phyloP scores from a whole-genome alignment of 129 eudicot genomes.

The Mikania micrantha region DNA sequence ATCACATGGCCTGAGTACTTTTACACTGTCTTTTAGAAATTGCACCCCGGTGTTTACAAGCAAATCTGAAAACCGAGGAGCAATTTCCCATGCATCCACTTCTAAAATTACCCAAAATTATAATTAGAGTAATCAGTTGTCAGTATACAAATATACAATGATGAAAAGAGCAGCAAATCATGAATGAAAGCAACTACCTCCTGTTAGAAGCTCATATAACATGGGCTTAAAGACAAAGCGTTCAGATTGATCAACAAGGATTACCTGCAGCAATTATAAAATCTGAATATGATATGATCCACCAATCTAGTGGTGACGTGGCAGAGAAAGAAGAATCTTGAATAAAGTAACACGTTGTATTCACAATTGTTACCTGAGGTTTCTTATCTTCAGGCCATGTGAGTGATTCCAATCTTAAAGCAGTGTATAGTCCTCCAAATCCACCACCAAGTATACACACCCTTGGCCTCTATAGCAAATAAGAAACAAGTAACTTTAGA shows the following conservation, averaged over 20 bases:
- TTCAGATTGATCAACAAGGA: constrained; percentile 91
- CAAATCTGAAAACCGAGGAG: constrained; percentile 89
- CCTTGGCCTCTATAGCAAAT: constrained; percentile 70
- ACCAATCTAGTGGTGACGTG: constrained; percentile 4
- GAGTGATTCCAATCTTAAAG: constrained; percentile 92
- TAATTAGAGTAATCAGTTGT: constrained; percentile 10
- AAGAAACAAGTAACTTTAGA: not conserved
- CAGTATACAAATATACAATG: not conserved
- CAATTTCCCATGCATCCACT: constrained; percentile 97
- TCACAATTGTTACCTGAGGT: constrained; percentile 63
- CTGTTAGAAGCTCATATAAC: constrained; percentile 91
- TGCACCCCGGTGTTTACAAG: constrained; percentile 67
- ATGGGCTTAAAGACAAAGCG: constrained; percentile 96
- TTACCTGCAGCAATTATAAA: constrained; percentile 44
- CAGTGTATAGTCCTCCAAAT: constrained; percentile 96
- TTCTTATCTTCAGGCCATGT: constrained; percentile 95
- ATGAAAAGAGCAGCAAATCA: not conserved
- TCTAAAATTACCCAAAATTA: constrained; percentile 45
- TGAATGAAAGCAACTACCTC: constrained; percentile 50
- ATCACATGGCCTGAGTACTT: constrained; percentile 60
- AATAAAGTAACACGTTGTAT: not conserved
- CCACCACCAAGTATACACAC: constrained; percentile 99
- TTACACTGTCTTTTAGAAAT: constrained; percentile 69
- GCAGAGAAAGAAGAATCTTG: not conserved
- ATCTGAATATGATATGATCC: not conserved